Evolutionary conservation across 768 basidiomycete species (phyloP).

Genomic region (Podaxis sp.): DNA sequence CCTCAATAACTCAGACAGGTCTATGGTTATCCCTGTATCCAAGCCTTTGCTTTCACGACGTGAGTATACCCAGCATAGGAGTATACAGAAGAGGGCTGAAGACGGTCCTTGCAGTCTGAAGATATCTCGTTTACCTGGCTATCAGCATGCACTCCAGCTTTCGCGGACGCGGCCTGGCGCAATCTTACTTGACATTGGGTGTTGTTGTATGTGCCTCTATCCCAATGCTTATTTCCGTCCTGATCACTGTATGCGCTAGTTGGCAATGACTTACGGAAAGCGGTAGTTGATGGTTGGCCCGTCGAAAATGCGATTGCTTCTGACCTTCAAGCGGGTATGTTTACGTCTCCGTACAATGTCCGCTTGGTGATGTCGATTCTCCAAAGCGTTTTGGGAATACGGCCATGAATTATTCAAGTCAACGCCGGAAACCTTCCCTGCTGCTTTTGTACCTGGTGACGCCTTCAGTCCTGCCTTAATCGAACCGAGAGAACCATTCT

Average conservation of each 20-base stretch:
- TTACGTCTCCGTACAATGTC: background rate
- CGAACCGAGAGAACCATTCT: constrained; percentile 27
- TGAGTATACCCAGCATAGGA: background rate
- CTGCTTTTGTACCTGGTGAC: constrained; percentile 55
- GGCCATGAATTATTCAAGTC: constrained; percentile 63
- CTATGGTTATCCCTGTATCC: constrained; percentile 38
- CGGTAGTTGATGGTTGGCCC: constrained; percentile 40
- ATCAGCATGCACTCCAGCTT: constrained; percentile 31
- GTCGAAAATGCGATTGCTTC: constrained; percentile 34
- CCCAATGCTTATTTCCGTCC: background rate
- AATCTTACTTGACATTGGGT: constrained; percentile 44
- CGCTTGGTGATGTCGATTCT: background rate
- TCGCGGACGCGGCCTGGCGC: constrained; percentile 25
- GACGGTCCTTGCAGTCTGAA: constrained; percentile 23
- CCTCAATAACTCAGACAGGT: constrained; percentile 29
- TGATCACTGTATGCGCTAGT: constrained; percentile 25
- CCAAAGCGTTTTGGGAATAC: constrained; percentile 56
- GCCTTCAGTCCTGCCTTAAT: constrained; percentile 48
- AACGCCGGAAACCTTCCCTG: constrained; percentile 51
- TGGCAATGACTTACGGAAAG: constrained; percentile 40
- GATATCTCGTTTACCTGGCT: constrained; percentile 35
- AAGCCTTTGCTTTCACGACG: background rate
- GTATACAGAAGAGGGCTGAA: background rate
- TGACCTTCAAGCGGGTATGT: constrained; percentile 34
- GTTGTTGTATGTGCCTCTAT: constrained; percentile 36